A percentile compares a stretch with the other conserved stretches of the same genome.
Conservation (phyloP, 257 asterid genomes). For the Scutellaria minor region DNA sequence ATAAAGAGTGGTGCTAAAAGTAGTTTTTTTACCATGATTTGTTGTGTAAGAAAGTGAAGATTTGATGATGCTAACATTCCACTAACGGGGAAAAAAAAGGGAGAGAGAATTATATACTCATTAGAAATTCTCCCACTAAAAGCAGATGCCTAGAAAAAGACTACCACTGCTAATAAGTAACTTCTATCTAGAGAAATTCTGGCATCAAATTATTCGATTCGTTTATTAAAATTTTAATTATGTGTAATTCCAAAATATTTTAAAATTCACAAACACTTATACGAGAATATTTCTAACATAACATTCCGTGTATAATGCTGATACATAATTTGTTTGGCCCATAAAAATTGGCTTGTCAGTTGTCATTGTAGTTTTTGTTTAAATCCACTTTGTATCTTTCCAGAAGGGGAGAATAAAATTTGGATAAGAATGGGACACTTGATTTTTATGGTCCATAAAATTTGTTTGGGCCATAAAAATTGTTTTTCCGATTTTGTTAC, state of each 20-base stretch:
- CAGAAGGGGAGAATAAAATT: too few relatives aligned
- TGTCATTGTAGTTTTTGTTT: neutral
- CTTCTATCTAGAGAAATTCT: neutral
- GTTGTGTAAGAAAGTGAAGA: neutral
- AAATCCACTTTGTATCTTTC: neutral
- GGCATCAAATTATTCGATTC: too few relatives aligned
- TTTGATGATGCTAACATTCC: neutral
- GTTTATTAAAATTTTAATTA: too few relatives aligned
- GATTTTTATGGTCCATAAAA: too few relatives aligned
- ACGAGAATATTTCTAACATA: too few relatives aligned
- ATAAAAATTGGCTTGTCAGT: neutral
- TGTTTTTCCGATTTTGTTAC: too few relatives aligned
- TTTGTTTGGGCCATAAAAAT: too few relatives aligned
- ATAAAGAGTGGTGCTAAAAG: neutral
- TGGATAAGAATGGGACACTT: too few relatives aligned
- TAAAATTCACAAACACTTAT: too few relatives aligned
- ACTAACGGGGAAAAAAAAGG: neutral
- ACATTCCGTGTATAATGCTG: neutral
- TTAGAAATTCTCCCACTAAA: neutral
- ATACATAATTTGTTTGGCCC: slow-evolving; percentile 13
- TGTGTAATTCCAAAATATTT: too few relatives aligned
- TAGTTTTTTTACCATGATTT: neutral
- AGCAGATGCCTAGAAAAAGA: neutral
- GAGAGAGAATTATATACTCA: neutral
- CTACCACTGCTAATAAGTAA: neutral